Conservation (phyloP, 257 asterid genomes). For the Lycium barbarum region DNA sequence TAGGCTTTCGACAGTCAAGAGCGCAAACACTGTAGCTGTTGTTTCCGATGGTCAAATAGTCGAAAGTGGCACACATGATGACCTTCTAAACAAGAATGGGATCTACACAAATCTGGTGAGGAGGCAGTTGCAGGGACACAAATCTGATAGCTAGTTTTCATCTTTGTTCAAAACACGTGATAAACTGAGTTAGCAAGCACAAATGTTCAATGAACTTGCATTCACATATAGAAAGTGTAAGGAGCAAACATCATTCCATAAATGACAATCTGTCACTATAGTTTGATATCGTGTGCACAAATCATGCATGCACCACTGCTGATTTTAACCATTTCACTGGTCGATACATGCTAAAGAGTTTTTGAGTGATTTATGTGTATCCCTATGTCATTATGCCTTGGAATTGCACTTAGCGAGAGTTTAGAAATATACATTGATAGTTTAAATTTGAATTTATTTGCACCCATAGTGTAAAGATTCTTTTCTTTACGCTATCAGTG, state of each 20-base stretch:
- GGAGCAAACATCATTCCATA: not conserved
- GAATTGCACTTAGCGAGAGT: not conserved
- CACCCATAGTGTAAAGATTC: not conserved
- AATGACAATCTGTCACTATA: not conserved
- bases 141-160: conserved; percentile 31
- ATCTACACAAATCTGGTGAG: conserved; percentile 75
- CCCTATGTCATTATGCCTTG: not conserved
- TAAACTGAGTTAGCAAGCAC: not conserved
- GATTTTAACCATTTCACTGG: not conserved
- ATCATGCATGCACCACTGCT: not conserved
- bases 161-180: not conserved
- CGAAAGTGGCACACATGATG: conserved; percentile 77
- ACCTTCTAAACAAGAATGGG: conserved; percentile 65
- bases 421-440: no score
- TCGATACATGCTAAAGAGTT: not conserved
- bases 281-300: not conserved
- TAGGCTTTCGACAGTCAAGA: conserved; percentile 85
- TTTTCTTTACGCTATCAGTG: no score
- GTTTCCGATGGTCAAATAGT: conserved; percentile 81
- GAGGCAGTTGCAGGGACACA: conserved; percentile 78
- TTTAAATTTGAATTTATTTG: no score
- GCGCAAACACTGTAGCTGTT: conserved; percentile 85
- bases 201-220: conserved; percentile 5
- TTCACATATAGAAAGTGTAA: conserved; percentile 23
- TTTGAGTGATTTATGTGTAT: not conserved